Conservation (phyloP, 495 filamentous ascomycete genomes). For the Chaetomidium leptoderma region DNA sequence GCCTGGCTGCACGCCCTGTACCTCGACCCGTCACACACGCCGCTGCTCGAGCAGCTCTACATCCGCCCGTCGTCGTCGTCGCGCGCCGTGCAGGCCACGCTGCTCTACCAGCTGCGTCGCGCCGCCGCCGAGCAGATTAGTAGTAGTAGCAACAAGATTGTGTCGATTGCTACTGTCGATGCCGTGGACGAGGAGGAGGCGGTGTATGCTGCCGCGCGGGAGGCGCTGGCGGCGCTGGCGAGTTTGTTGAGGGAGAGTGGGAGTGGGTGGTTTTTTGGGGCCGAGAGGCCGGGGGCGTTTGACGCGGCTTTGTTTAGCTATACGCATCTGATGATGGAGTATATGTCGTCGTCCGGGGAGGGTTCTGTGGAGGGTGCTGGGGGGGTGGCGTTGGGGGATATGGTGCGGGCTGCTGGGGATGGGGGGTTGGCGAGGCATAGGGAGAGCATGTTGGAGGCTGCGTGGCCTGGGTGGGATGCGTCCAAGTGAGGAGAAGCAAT, state of each 20-base stretch:
- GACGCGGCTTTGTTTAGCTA: slow-evolving; percentile 90
- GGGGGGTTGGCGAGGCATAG: slow-evolving; percentile 21
- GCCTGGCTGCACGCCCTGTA: slow-evolving; percentile 86
- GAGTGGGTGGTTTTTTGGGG: slow-evolving; percentile 39
- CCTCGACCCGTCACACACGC: slow-evolving; percentile 57
- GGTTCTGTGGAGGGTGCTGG: not conserved
- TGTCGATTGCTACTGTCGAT: not conserved
- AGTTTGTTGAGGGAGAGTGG: slow-evolving; percentile 58
- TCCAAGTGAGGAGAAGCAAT: no score
- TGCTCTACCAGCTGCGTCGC: slow-evolving; percentile 61
- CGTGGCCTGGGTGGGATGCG: slow-evolving; percentile 14
- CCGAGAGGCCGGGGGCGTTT: slow-evolving; percentile 60
- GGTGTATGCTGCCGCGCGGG: slow-evolving; percentile 62
- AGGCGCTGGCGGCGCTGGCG: slow-evolving; percentile 72
- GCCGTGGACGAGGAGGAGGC: slow-evolving; percentile 34
- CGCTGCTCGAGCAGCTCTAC: slow-evolving; percentile 66
- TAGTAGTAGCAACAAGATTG: slow-evolving; percentile 23
- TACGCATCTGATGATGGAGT: slow-evolving; percentile 66
- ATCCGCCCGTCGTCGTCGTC: slow-evolving; percentile 59
- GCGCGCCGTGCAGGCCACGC: slow-evolving; percentile 53
- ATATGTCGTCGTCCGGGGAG: slow-evolving; percentile 11
- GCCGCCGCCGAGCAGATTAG: slow-evolving; percentile 71
- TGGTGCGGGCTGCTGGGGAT: slow-evolving; percentile 17
- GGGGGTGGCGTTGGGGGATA: slow-evolving; percentile 11
- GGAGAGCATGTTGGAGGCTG: slow-evolving; percentile 16